Evolutionary conservation across 352 stramenopile genomes (phyloP), one percentile per base, ranked within the genome.

Genomic region (Phytophthora tentaculata): DNA sequence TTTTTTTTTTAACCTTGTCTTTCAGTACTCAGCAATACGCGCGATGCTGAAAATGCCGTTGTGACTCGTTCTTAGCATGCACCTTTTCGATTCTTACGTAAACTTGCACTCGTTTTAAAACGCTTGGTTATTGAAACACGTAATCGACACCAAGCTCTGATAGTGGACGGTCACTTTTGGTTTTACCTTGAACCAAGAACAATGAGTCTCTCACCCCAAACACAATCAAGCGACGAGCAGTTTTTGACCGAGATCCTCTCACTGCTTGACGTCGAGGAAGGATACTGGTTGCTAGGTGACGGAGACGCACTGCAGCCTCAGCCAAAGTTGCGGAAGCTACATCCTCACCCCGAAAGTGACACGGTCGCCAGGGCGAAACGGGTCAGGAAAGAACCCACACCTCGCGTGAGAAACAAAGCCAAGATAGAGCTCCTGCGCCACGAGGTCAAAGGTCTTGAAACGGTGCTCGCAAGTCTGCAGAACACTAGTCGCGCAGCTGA

Each of bases 361-460:
- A 19, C 23, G 5, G 28, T 17, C 9, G 16, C 19, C 19, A 66
- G 52, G 24, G 22, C 48, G 19, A 65, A 64, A 52, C 35, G 52
- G 13, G 20, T 50, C 39, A 32, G 26, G 44, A 56, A 60, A 56
- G 26, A 55, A 9, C 19, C 55, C 17, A 62, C 67, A 4, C 61
- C 55, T 26, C 61, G 67, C 5, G 13, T 74, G 23, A 24, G 67
- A 47, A 74, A 74, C 54, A 74, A 74, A 49, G 61, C 37, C 32
- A 71, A 70, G 54, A 74, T 74, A n/a, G 67, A 74, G 41, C 23
- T 61, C 6, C 26, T 74, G 20, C 67, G 61, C 10, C 55, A 64
- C 20, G 61, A 71, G 50, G 44, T 74, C 44, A 63, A 57, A 20
- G 49, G 48, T 6, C 61, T 74, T 20, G 49, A 74, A 19, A 55